Base-by-base conservation (phyloP, 768 basidiomycete genomes). In the Pleurotus salmoneostramineus region DNA sequence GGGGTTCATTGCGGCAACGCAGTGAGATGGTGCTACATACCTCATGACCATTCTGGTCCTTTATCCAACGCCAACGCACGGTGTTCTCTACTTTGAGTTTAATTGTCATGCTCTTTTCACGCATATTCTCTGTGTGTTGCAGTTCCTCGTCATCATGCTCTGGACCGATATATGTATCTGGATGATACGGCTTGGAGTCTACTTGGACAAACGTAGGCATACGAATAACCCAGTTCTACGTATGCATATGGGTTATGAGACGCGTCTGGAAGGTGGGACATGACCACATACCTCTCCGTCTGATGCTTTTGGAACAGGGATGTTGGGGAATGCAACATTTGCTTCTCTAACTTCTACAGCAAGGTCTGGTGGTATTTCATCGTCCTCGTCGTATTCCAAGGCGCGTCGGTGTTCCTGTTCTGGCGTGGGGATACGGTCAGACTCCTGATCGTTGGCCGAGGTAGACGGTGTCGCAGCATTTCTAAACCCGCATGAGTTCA, bases 201-300 rank as follows among this genome's bases (percentile, higher is more conserved):
- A 97, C 80, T 66, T 89, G 87, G 57, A 99, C 87, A 67, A 92
- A 97, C 67, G 91, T 92, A n/a, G 96, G 97, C 69, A 97, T 84
- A 43, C 92, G 86, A 56, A 96, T 84, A 54, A 94, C 88, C 95
- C 95, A 98, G 63, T 88, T 85, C 93, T 93, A 61, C 42, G 43
- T 21, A n/a, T 21, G 14, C 14, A 57, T 31, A 58, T 35, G 32
- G 42, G 51, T 50, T 7, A n/a, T 35, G 21, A 10, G n/a, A 33
- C 8, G 34, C 32, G 31, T 50, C 31, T 62, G 54, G 50, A 34
- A 55, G 21, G n/a, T 31, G 15, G 32, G 33, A 44, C 32, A 48
- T 27, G 27, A 55, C 57, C 37, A 66, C 85, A 75, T 69, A 95
- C 95, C 67, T 89, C 82, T 56, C 87, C 88, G 68, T 95, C 89